Base-by-base conservation (phyloP, 345 rosid genomes). In the Lumnitzera littorea region DNA sequence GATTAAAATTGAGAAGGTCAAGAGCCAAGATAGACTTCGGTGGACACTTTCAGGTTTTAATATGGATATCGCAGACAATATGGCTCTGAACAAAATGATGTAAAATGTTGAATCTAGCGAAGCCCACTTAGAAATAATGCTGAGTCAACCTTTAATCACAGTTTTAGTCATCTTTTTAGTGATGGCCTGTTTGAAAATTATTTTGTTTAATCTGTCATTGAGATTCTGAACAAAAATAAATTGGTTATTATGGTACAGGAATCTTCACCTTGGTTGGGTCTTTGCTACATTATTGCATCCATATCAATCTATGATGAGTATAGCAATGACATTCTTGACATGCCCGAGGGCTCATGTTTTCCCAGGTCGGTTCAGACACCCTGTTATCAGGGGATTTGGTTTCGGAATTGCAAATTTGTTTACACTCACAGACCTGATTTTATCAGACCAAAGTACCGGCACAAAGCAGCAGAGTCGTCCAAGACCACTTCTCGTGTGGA, bases 281-380 rank as follows among this genome's bases (percentile, higher is more conserved):
- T 94, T 59, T 69, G 88, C 81, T 94, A 84, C 56, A 62, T 88
- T 36, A 69, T 82, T 14, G 91, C 99, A 10, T 78, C 96, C 53
- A 63, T 88, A 58, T 76, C 99, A 41, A 76, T 94, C 55, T 94
- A 87, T 31, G 97, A 94, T 43, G 99, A 94, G 79, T 90, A 94
- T 74, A 90, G 96, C 77, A 94, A 79, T 8, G 97, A 90, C 62
- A 51, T 88, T 63, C 90, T 94, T 52, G 99, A 83, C 80, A 76
- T 94, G 95, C 81, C 71, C 5, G 99, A 90, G 79, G 95, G 96
- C 49, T 88, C 99, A 67, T 94, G 92, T 69, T 86, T 94, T 66
- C 90, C 96, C 24, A 90, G 99, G 91, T 84, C 57, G 97, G 91
- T 84, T 64, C 61, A 17, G 24, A 49, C 17, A 7, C 48, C 67